Conservation (phyloP, 2,329 filamentous ascomycete species). For the Dendryphion nanum region DNA sequence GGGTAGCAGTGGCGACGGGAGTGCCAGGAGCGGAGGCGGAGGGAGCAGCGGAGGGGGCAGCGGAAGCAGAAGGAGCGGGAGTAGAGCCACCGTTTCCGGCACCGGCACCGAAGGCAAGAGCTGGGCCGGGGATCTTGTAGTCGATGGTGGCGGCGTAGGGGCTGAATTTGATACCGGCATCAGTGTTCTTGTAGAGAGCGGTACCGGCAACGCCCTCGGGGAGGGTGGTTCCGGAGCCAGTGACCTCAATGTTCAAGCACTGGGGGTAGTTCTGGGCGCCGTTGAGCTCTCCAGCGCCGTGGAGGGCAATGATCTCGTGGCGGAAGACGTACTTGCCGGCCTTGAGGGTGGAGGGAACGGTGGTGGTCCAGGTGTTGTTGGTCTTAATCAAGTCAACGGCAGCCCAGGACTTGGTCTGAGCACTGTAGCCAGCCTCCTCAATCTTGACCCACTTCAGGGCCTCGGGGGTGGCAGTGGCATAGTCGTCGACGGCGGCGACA, state of each 20-base stretch:
- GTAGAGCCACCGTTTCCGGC: conserved; percentile 9
- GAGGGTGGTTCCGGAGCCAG: conserved; percentile 45
- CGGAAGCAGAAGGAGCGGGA: conserved; percentile 7
- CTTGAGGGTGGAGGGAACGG: conserved; percentile 45
- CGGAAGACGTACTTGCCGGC: conserved; percentile 56
- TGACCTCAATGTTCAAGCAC: conserved; percentile 53
- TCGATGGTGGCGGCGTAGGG: conserved; percentile 34
- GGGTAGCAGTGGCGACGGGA: conserved; percentile 2
- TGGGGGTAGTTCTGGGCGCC: conserved; percentile 56
- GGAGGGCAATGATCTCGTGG: conserved; percentile 55
- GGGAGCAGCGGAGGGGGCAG: conserved; percentile 8
- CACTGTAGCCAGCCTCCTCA: conserved; percentile 28
- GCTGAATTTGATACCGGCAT: conserved; percentile 45
- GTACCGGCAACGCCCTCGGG: conserved; percentile 52
- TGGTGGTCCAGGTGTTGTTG: conserved; percentile 50
- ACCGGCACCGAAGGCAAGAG: conserved; percentile 28
- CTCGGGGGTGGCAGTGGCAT: conserved; percentile 33
- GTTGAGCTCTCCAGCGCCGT: conserved; percentile 43
- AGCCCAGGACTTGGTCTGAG: conserved; percentile 35
- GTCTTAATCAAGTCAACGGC: conserved; percentile 41
- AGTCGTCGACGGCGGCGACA: conserved; percentile 34
- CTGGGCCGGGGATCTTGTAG: conserved; percentile 47
- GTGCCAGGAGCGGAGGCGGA: conserved; percentile 10
- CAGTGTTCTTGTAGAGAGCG: conserved; percentile 44
- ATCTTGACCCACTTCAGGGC: conserved; percentile 41